A percentile compares a stretch with the other conserved stretches of the same genome.
phyloP scores from a whole-genome alignment of 441 rosid genomes.

The Brassica hybrid region DNA sequence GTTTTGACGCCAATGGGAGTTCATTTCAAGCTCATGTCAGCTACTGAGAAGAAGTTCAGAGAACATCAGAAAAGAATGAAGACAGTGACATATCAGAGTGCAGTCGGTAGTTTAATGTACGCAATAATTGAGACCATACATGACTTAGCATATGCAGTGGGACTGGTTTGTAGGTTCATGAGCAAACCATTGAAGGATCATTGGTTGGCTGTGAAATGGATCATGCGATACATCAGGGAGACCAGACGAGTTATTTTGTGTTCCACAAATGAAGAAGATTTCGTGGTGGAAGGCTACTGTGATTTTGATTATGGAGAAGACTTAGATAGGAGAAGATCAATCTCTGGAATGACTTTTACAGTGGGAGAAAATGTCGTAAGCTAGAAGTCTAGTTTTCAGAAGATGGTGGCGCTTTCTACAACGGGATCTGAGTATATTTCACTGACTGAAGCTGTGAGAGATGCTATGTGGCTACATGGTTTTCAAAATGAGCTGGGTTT shows the following conservation, averaged over 20 bases:
- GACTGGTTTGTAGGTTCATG: background rate
- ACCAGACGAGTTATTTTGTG: background rate
- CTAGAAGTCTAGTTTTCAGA: background rate
- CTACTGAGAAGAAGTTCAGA: background rate
- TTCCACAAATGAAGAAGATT: background rate
- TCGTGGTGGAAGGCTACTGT: background rate
- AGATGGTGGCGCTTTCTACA: background rate
- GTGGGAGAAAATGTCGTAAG: background rate
- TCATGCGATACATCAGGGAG: background rate
- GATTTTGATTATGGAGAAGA: background rate
- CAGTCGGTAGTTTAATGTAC: background rate
- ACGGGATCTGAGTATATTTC: background rate
- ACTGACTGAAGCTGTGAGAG: background rate
- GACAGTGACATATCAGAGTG: background rate
- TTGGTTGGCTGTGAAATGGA: background rate
- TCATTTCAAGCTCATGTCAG: background rate
- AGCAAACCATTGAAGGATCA: background rate
- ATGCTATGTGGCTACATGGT: background rate
- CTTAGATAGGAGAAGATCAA: background rate
- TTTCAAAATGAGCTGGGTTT: background rate
- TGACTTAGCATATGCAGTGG: background rate
- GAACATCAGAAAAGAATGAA: background rate
- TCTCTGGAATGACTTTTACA: background rate
- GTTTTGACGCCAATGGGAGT: background rate
- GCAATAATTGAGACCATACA: background rate